Evolutionary conservation across 78 protist genomes (phyloP), one percentile per base, ranked within the genome.

Genomic region (Tieghemostelium lacteum): DNA sequence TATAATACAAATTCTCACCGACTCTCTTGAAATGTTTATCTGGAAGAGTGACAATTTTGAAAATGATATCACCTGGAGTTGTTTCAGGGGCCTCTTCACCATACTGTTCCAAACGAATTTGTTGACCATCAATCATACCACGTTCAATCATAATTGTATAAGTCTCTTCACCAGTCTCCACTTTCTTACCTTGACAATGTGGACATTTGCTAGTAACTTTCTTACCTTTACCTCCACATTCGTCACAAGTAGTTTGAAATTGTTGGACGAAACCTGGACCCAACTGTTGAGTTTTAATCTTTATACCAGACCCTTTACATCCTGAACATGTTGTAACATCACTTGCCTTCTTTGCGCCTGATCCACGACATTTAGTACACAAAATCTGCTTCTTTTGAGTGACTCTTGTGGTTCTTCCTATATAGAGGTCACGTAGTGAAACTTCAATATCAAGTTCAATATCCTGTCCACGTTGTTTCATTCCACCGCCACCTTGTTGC

Each of bases 231-330:
- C 97, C 97, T 24, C 91, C 87, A 66, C 97, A 95, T 63, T 86
- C 74, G 54, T 60, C 72, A 76, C 97, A 95, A n/a, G 49, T 4
- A 24, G 54, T 28, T 80, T 93, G 97, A 34, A 85, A 45, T 72
- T 95, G 97, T 78, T 85, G 93, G 20, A 88, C 85, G 37, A 95
- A 91, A 19, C 97, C 97, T 34, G 97, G 97, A 5, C 95, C 97
- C 2, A 95, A 31, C 42, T 93, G 97, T 61, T 95, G 96, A 49
- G 39, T 5, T 26, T 61, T 75, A 14, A 87, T 42, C 33, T 62
- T 73, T 3, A 78, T 61, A 50, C 97, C 97, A 12, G 64, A 31
- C 45, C 96, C 97, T 12, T 69, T 50, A 72, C 96, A 95, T 29
- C 57, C 85, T 16, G 37, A 17, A 40, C 96, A 95, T 24, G 83